Evolutionary conservation across 768 basidiomycete genomes (phyloP).

Genomic region (Mycena polygramma): DNA sequence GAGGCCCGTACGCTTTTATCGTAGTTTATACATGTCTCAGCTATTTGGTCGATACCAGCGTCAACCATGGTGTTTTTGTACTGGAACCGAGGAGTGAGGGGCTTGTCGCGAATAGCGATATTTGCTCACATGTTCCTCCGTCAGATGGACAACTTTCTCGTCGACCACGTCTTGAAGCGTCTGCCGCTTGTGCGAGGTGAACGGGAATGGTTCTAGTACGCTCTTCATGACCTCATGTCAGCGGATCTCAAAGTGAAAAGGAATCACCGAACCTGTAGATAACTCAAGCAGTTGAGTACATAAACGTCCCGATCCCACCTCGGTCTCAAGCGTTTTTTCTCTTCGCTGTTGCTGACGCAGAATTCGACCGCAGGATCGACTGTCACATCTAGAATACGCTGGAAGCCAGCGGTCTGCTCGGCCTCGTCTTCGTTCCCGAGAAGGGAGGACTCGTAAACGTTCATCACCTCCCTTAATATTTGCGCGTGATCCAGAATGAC

Average conservation of each 20-base stretch:
- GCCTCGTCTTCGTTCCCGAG: constrained; percentile 71
- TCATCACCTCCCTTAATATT: constrained; percentile 89
- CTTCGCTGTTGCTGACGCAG: constrained; percentile 76
- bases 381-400: constrained; percentile 84
- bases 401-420: constrained; percentile 63
- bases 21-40: constrained; percentile 57
- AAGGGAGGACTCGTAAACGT: constrained; percentile 89
- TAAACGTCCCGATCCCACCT: constrained; percentile 89
- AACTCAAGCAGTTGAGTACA: constrained; percentile 87
- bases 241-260: not conserved
- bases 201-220: constrained; percentile 75
- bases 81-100: constrained; percentile 44
- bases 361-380: constrained; percentile 87
- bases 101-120: not conserved
- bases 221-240: constrained; percentile 54
- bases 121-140: constrained; percentile 83
- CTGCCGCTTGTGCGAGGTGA: constrained; percentile 72
- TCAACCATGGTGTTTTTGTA: constrained; percentile 65
- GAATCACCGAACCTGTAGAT: constrained; percentile 73
- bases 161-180: constrained; percentile 74
- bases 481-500: constrained; percentile 86
- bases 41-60: constrained; percentile 64
- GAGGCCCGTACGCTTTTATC: constrained; percentile 53
- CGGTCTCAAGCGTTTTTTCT: constrained; percentile 65
- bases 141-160: constrained; percentile 70